Percentiles rank a stretch among this genome's conserved stretches.
These are phyloP conservation scores for Calonectria hongkongensis DNA, from an alignment of 2,329 filamentous ascomycete species.

Conservation along the genomic window DNA sequence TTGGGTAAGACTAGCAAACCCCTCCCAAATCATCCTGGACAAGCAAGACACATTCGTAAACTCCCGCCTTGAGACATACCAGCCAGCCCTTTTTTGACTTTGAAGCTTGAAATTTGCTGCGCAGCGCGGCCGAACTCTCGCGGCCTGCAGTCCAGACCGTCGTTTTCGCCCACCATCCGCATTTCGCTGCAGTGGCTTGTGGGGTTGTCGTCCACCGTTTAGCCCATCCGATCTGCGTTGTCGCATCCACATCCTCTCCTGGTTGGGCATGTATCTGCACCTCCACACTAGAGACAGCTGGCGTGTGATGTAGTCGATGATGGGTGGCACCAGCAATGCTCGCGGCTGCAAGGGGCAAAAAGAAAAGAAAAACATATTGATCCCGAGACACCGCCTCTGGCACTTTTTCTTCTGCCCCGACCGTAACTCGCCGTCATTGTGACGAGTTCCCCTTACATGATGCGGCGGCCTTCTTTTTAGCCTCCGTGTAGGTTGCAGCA, in stretches of 20 bases:
- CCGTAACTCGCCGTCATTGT: not conserved
- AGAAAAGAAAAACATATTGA: slow-evolving; percentile 18
- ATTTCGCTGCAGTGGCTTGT: slow-evolving; percentile 7
- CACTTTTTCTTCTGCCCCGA: not conserved
- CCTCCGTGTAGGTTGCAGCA: slow-evolving; percentile 14
- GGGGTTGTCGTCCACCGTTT: slow-evolving; percentile 25
- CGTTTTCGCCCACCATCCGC: slow-evolving; percentile 20
- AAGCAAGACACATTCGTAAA: slow-evolving; percentile 23
- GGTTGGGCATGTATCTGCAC: slow-evolving; percentile 21
- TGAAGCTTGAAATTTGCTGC: slow-evolving; percentile 15
- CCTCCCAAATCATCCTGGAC: slow-evolving; percentile 21
- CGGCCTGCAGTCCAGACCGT: slow-evolving; percentile 15
- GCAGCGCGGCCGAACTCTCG: slow-evolving; percentile 28
- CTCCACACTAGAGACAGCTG: slow-evolving; percentile 20
- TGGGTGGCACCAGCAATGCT: slow-evolving; percentile 7
- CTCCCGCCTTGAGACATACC: slow-evolving; percentile 24
- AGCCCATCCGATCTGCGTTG: slow-evolving; percentile 23
- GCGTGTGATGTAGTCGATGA: slow-evolving; percentile 21
- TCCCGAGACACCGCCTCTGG: slow-evolving; percentile 20
- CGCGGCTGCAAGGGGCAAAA: slow-evolving; percentile 22
- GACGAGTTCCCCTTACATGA: slow-evolving; percentile 14
- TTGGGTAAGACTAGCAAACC: slow-evolving; percentile 30
- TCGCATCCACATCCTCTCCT: slow-evolving; percentile 21
- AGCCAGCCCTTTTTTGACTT: slow-evolving; percentile 32
- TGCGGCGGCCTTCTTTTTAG: not conserved